A percentile compares a stretch with the other conserved stretches of the same genome.
Conservation (phyloP, 768 basidiomycete species). For the Wakefieldia striispora region DNA sequence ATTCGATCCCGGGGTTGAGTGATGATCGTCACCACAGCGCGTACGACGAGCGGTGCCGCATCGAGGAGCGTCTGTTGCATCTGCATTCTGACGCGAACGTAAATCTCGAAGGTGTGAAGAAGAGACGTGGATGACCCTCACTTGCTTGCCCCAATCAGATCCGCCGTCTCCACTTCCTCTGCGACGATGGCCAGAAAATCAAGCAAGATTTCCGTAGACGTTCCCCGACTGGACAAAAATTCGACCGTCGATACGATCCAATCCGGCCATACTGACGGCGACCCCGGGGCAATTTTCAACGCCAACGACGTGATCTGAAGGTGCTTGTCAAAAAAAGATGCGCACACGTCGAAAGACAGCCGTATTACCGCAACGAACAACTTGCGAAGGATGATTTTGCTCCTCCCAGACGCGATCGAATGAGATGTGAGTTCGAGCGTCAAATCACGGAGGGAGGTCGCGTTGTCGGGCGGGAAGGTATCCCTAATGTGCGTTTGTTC, state of each 20-base stretch:
- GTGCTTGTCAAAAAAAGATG: conserved; percentile 6
- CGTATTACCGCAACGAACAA: conserved; percentile 74
- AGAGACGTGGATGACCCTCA: conserved; percentile 36
- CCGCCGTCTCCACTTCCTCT: conserved; percentile 76
- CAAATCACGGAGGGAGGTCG: conserved; percentile 56
- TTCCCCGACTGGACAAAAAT: conserved; percentile 58
- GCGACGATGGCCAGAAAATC: conserved; percentile 83
- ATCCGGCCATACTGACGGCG: conserved; percentile 63
- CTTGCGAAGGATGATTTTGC: conserved; percentile 78
- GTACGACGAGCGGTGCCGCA: conserved; percentile 68
- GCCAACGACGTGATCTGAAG: conserved; percentile 66
- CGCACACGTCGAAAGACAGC: neutral
- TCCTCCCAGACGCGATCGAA: conserved; percentile 55
- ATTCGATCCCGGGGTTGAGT: conserved; percentile 35
- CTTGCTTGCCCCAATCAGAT: conserved; percentile 72
- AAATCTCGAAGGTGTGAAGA: conserved; percentile 2
- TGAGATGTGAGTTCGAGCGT: conserved; percentile 69
- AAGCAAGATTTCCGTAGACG: conserved; percentile 56
- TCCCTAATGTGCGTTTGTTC: conserved; percentile 49
- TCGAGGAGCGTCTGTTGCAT: conserved; percentile 65
- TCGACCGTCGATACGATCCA: conserved; percentile 72
- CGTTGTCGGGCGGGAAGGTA: conserved; percentile 63
- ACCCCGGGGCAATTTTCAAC: conserved; percentile 61
- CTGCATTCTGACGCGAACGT: conserved; percentile 44
- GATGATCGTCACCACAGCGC: conserved; percentile 62